Base-by-base conservation (phyloP, 2,329 filamentous ascomycete genomes). In the Fusarium anthophilum region DNA sequence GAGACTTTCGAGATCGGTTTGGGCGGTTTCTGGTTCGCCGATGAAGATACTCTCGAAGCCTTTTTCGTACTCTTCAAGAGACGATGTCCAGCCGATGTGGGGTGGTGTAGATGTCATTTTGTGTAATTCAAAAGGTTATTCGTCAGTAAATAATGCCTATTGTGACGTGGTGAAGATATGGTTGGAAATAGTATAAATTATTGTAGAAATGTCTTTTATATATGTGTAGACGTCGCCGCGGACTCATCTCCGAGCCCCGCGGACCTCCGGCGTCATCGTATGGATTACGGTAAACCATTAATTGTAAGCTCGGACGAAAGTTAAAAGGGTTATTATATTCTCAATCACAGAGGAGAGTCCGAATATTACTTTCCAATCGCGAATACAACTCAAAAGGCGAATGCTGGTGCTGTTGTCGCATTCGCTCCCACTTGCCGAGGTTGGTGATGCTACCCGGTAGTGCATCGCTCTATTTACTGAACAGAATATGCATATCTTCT, bases 271-370 rank as follows among this genome's bases (percentile, higher is more conserved):
- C 2, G 3, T 22, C 18, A 28, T n/a, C 20, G 3, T 4, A 6
- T 15, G 3, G 10, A n/a, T n/a, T 3, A 35, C 18, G 3, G 13
- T 12, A 35, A 14, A 18, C 17, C 2, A n/a, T 9, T 1, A 30
- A 4, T 13, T 7, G 12, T 12, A 20, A 17, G 10, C 30, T 14
- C 4, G 5, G 17, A 6, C 17, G 15, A 15, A 35, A 3, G 32
- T 35, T 35, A 8, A 2, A 35, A 8, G 14, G 14, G 32, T 8
- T 8, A 8, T 35, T 0, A 28, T 22, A 8, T 4, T 15, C 15
- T 4, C 1, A 15, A 22, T 28, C 0, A 15, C 5, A 4, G 7
- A 15, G 0, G 0, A 6, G 0, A 47, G 0, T 10, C 24, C 0
- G 9, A 4, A 11, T 0, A 6, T 7, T 9, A 2, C 5, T 22